phyloP scores from a whole-genome alignment of 1,284 basidiomycete species.

The Ustanciosporium gigantosporum region DNA sequence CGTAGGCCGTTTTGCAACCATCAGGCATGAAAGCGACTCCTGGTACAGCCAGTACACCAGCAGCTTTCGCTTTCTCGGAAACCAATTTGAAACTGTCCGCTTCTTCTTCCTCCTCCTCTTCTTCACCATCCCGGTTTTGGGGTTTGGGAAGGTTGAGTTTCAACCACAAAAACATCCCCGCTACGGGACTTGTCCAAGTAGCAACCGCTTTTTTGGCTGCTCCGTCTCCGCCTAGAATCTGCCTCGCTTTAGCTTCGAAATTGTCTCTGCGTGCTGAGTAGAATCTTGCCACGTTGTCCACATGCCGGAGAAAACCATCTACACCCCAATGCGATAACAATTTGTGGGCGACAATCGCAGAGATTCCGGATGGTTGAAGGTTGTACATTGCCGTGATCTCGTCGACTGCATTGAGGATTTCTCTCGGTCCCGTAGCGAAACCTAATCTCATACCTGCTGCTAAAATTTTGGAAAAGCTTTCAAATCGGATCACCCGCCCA shows the following conservation, averaged over 20 bases:
- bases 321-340: conserved; percentile 72
- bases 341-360: conserved; percentile 74
- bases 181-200: conserved; percentile 77
- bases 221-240: conserved; percentile 72
- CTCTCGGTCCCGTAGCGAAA: conserved; percentile 77
- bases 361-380: conserved; percentile 72
- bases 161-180: conserved; percentile 68
- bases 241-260: conserved; percentile 76
- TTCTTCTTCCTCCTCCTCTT: conserved; percentile 42
- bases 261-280: conserved; percentile 77
- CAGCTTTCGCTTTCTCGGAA: conserved; percentile 74
- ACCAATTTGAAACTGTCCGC: conserved; percentile 80
- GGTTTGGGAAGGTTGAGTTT: conserved; percentile 54
- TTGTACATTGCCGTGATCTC: conserved; percentile 72
- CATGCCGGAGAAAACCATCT: conserved; percentile 76
- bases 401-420: conserved; percentile 76
- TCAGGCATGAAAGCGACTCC: conserved; percentile 65
- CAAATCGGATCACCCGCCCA: conserved; percentile 57
- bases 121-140: neutral
- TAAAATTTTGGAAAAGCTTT: conserved; percentile 68
- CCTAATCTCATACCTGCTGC: conserved; percentile 67
- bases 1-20: conserved; percentile 44
- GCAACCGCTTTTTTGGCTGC: conserved; percentile 47
- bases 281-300: conserved; percentile 71
- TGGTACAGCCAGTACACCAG: conserved; percentile 85